Conservation (phyloP, 2,329 filamentous ascomycete species). For the Monilinia fructicola region DNA sequence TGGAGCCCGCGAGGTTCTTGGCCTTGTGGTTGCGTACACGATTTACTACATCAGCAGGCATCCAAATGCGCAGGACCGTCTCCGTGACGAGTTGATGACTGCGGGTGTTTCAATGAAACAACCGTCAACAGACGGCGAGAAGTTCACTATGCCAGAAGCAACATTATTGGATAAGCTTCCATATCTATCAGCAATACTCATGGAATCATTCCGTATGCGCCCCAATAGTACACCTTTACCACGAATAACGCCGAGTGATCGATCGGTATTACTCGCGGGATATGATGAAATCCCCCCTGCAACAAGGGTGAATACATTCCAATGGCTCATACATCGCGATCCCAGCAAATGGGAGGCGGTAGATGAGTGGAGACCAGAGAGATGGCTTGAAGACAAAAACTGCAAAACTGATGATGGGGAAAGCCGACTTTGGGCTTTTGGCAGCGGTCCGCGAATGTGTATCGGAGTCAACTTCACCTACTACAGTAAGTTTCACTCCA, state of each 20-base stretch:
- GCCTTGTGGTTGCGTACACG: not conserved
- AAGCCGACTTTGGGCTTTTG: not conserved
- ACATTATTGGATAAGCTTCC: not conserved
- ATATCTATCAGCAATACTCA: not conserved
- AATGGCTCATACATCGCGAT: not conserved
- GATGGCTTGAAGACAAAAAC: not conserved
- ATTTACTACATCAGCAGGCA: not conserved
- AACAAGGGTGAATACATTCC: not conserved
- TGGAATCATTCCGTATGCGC: not conserved
- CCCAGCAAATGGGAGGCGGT: not conserved
- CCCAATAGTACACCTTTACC: not conserved
- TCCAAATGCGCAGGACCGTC: not conserved
- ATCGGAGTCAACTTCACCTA: slow-evolving; percentile 1
- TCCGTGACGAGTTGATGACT: not conserved
- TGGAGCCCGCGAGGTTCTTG: not conserved
- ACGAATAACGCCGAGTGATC: not conserved
- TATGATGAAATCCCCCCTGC: not conserved
- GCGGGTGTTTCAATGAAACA: not conserved
- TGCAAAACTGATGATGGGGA: not conserved
- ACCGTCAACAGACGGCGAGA: not conserved
- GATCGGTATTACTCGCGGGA: not conserved
- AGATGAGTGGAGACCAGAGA: not conserved
- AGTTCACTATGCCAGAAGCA: not conserved
- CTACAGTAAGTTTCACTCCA: slow-evolving; percentile 1
- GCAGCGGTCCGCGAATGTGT: not conserved